Evolutionary conservation across 306 rosid genomes (phyloP).

Genomic region (Morella rubra): DNA sequence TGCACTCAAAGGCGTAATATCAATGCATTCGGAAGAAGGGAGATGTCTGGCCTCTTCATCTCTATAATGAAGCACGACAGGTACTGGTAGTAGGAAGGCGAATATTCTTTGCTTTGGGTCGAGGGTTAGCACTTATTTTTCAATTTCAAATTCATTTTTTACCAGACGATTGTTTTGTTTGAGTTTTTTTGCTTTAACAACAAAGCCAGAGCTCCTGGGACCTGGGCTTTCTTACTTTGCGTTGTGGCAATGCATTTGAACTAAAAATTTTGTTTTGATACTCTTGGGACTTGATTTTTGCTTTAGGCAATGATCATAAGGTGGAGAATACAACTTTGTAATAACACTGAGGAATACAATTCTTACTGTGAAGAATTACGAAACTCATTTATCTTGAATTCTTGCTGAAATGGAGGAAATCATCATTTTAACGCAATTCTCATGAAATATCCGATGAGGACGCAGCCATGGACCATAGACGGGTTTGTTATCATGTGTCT

Average conservation of each 20-base stretch:
- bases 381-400: neutral
- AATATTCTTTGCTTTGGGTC: neutral
- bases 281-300: neutral
- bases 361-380: neutral
- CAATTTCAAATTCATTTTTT: neutral
- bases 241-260: neutral
- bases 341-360: neutral
- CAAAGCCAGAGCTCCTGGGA: neutral
- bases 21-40: neutral
- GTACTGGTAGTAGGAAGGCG: too few relatives aligned
- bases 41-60: neutral
- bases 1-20: slow-evolving; percentile 27
- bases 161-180: neutral
- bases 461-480: neutral
- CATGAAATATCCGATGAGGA: neutral
- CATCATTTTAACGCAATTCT: neutral
- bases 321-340: neutral
- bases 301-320: neutral
- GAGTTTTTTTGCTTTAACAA: neutral
- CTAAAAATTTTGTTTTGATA: neutral
- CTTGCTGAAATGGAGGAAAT: neutral
- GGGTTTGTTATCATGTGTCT: neutral
- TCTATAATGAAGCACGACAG: neutral
- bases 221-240: neutral
- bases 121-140: neutral